Conservation (phyloP, 2,329 filamentous ascomycete genomes). For the Amesomyces nigricolor region DNA sequence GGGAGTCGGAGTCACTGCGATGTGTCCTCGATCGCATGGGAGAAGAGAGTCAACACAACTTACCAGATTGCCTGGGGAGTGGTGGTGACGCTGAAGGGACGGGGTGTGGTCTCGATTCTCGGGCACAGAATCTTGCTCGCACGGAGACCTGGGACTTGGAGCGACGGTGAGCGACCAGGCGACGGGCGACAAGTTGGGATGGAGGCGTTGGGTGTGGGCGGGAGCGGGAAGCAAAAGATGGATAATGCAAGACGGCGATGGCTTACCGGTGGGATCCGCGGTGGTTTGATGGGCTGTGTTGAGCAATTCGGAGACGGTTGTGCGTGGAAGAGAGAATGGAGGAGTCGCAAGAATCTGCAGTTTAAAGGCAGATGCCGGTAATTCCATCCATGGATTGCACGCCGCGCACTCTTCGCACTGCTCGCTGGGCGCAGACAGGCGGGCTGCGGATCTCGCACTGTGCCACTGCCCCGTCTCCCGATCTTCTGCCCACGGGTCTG, state of each 20-base stretch:
- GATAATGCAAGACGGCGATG: conserved; percentile 19
- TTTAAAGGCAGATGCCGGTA: conserved; percentile 27
- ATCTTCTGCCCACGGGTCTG: neutral
- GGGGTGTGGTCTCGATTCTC: conserved; percentile 25
- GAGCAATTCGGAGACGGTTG: conserved; percentile 28
- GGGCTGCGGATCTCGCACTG: conserved; percentile 18
- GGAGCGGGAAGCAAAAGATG: conserved; percentile 11
- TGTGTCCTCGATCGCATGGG: conserved; percentile 35
- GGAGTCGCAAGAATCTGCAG: conserved; percentile 30
- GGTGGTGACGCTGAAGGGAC: conserved; percentile 30
- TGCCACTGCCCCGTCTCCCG: conserved; percentile 18
- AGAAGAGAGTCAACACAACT: conserved; percentile 30
- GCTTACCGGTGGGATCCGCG: conserved; percentile 26
- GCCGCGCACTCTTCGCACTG: conserved; percentile 9
- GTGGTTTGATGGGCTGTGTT: conserved; percentile 28
- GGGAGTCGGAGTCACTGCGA: conserved; percentile 12
- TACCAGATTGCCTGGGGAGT: conserved; percentile 33
- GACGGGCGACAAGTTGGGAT: conserved; percentile 15
- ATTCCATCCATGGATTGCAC: conserved; percentile 19
- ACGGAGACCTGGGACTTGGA: conserved; percentile 18
- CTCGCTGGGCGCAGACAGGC: conserved; percentile 3
- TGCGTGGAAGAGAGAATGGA: conserved; percentile 29
- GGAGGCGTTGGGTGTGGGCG: conserved; percentile 2
- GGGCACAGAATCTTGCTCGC: conserved; percentile 24
- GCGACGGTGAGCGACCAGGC: conserved; percentile 24